phyloP scores from a whole-genome alignment of 2,329 filamentous ascomycete genomes.

The Fusarium oligoseptatum region DNA sequence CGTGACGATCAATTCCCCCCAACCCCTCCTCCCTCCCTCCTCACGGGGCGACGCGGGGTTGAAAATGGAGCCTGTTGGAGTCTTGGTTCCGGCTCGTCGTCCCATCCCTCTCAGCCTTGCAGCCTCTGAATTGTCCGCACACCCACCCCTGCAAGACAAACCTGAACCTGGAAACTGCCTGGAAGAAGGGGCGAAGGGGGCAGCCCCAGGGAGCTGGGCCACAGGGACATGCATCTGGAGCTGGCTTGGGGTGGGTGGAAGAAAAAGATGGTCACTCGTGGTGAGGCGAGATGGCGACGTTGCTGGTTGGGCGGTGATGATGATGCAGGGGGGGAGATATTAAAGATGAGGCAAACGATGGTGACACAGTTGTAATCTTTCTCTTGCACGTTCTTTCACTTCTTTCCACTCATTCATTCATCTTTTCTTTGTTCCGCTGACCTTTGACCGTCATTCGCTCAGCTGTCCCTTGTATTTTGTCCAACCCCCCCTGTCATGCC shows the following conservation, averaged over 20 bases:
- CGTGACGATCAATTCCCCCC: background rate
- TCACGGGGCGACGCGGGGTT: constrained; percentile 24
- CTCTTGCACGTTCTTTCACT: background rate
- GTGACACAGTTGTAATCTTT: background rate
- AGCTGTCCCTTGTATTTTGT: constrained; percentile 30
- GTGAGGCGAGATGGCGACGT: background rate
- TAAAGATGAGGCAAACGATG: background rate
- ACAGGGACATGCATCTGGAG: constrained; percentile 25
- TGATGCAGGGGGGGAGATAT: background rate
- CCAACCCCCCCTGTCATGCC: constrained; percentile 9
- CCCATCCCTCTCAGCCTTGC: constrained; percentile 36
- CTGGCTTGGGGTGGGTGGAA: constrained; percentile 12
- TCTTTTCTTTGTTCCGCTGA: background rate
- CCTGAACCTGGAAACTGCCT: constrained; percentile 15
- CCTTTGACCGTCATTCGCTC: background rate
- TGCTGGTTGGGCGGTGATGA: background rate
- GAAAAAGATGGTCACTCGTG: constrained; percentile 12
- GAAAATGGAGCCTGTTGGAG: constrained; percentile 7
- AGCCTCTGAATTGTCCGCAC: constrained; percentile 13
- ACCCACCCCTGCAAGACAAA: constrained; percentile 28
- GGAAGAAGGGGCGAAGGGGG: constrained; percentile 18
- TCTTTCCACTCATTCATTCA: background rate
- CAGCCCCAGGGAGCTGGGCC: constrained; percentile 18
- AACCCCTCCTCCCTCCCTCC: background rate
- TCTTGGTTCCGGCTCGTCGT: constrained; percentile 7